phyloP scores from a whole-genome alignment of 2,329 filamentous ascomycete genomes.

The Cladosporium oxysporum region DNA sequence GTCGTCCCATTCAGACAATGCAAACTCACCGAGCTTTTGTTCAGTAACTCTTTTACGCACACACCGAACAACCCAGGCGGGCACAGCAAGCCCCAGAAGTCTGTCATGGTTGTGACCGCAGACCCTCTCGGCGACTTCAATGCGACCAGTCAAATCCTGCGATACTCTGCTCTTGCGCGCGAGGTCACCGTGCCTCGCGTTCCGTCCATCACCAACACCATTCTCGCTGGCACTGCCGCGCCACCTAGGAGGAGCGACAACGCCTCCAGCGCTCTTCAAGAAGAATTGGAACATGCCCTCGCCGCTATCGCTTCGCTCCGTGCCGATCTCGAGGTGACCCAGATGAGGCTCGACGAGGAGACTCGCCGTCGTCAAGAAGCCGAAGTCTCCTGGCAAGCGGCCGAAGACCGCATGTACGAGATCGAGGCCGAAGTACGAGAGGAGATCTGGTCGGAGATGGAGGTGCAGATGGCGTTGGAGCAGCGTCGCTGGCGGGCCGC shows the following conservation, averaged over 20 bases:
- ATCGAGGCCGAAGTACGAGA: constrained; percentile 85
- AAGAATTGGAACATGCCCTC: constrained; percentile 80
- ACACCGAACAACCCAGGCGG: constrained; percentile 35
- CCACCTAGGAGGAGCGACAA: constrained; percentile 36
- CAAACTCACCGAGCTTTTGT: constrained; percentile 55
- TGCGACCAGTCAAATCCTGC: constrained; percentile 90
- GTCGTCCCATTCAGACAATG: constrained; percentile 68
- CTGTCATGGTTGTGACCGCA: constrained; percentile 94
- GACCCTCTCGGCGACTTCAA: constrained; percentile 94
- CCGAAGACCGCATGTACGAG: constrained; percentile 65
- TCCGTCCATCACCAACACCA: constrained; percentile 76
- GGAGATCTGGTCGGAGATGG: constrained; percentile 86
- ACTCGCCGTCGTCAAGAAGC: constrained; percentile 68
- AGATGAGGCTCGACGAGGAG: constrained; percentile 69
- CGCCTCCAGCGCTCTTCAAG: constrained; percentile 48
- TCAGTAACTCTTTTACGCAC: constrained; percentile 50
- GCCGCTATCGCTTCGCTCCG: constrained; percentile 78
- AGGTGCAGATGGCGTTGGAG: constrained; percentile 72
- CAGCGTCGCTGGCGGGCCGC: constrained; percentile 78
- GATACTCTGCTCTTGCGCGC: constrained; percentile 88
- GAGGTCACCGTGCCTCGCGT: constrained; percentile 91
- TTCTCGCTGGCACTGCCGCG: constrained; percentile 44
- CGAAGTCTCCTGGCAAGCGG: constrained; percentile 71
- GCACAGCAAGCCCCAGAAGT: constrained; percentile 74
- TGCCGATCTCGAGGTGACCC: constrained; percentile 74